These are phyloP conservation scores for Linnemannia zychae DNA, from an alignment of 192 early-diverging fungal species.

Conservation along the genomic window DNA sequence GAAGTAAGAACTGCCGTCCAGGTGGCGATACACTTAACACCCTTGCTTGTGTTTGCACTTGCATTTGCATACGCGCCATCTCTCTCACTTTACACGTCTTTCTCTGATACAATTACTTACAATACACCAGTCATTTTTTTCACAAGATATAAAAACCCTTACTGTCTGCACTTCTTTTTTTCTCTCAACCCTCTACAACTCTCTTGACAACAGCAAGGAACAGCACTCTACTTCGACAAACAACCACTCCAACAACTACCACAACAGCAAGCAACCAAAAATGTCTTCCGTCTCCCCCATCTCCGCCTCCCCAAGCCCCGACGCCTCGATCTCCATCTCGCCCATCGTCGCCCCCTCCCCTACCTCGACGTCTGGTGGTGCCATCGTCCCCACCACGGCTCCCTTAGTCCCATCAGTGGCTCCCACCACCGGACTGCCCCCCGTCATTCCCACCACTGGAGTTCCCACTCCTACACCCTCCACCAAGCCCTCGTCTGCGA, in stretches of 20 bases:
- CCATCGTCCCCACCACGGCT: constrained; percentile 2
- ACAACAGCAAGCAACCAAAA: neutral
- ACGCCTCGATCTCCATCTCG: neutral
- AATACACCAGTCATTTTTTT: neutral
- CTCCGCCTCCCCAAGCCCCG: neutral
- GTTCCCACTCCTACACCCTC: neutral
- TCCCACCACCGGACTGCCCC: neutral
- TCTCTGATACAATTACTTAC: neutral
- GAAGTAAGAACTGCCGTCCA: neutral
- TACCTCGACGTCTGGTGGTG: neutral
- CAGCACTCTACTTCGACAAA: neutral
- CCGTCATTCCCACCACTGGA: neutral
- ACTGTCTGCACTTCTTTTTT: neutral
- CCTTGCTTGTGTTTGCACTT: no score
- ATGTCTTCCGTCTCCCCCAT: neutral
- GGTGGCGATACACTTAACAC: no score
- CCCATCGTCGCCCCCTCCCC: neutral
- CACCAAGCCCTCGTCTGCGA: constrained; percentile 22
- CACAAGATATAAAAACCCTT: neutral
- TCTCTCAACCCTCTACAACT: neutral
- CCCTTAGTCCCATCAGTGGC: constrained; percentile 3
- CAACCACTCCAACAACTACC: neutral
- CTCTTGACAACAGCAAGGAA: neutral
- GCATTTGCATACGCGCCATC: neutral
- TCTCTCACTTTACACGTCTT: neutral